Evolutionary conservation across 352 stramenopile genomes (phyloP).

Genomic region (Globisporangium spiculum): DNA sequence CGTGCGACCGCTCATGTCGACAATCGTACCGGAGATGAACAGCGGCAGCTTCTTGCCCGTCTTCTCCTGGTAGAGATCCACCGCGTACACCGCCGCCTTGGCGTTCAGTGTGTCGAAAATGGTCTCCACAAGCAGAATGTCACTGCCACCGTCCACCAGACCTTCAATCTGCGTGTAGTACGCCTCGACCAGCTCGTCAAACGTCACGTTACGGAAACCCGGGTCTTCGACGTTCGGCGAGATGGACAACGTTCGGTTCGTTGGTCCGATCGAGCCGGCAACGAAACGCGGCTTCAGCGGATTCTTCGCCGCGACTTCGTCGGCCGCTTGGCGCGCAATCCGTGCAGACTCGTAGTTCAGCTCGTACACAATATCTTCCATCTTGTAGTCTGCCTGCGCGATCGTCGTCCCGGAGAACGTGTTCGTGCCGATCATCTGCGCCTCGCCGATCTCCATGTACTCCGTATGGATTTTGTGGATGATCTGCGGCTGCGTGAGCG

Average conservation of each 20-base stretch:
- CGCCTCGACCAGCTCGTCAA: conserved; percentile 95
- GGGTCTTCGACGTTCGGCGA: conserved; percentile 95
- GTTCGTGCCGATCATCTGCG: conserved; percentile 96
- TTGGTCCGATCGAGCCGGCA: conserved; percentile 94
- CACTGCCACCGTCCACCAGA: conserved; percentile 93
- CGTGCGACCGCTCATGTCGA: conserved; percentile 96
- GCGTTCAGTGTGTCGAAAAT: conserved; percentile 98
- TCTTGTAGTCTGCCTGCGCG: conserved; percentile 96
- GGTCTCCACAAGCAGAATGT: conserved; percentile 97
- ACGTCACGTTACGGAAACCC: conserved; percentile 93
- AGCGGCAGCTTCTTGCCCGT: conserved; percentile 90
- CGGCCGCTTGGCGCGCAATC: conserved; percentile 90
- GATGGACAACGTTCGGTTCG: conserved; percentile 95
- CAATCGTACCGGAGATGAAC: conserved; percentile 96
- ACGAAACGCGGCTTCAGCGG: conserved; percentile 94
- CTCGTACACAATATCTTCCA: conserved; percentile 95
- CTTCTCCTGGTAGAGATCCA: conserved; percentile 92
- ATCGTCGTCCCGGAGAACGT: conserved; percentile 97
- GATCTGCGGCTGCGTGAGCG: conserved; percentile 93
- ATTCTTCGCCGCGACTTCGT: conserved; percentile 92
- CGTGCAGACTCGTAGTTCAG: conserved; percentile 93
- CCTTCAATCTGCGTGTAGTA: conserved; percentile 96
- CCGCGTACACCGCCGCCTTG: conserved; percentile 94
- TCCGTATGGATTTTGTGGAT: conserved; percentile 95
- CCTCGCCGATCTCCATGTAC: conserved; percentile 92